These are phyloP conservation scores for Umbellularia californica DNA, from an alignment of 164 flowering plant species.

Conservation along the genomic window DNA sequence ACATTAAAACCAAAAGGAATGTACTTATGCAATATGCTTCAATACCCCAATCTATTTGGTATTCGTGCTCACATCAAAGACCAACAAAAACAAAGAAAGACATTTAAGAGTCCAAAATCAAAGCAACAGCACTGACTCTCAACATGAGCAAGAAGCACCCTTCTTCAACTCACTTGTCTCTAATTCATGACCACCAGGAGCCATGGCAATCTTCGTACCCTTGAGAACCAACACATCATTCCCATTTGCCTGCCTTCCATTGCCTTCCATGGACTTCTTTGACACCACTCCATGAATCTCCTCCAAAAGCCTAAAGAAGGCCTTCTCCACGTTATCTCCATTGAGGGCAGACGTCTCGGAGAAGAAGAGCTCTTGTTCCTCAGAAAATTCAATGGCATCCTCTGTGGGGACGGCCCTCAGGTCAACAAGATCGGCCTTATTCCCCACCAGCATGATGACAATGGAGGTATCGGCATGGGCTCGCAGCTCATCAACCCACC, in stretches of 20 bases:
- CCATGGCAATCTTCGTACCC: constrained; percentile 47
- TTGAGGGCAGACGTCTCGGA: constrained; percentile 62
- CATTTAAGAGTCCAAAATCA: not conserved
- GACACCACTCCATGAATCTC: constrained; percentile 41
- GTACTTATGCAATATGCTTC: too few relatives aligned
- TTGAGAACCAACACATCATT: constrained; percentile 14
- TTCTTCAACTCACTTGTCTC: constrained; percentile 67
- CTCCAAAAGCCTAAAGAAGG: constrained; percentile 46
- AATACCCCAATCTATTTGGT: not conserved
- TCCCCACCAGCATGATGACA: constrained; percentile 60
- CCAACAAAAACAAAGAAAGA: not conserved
- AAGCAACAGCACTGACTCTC: not conserved
- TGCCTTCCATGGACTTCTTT: constrained; percentile 35
- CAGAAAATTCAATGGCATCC: constrained; percentile 59
- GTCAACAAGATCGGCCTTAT: constrained; percentile 62
- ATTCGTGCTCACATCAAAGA: not conserved
- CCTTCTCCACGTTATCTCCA: constrained; percentile 58
- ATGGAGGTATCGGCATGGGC: constrained; percentile 59
- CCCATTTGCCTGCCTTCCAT: constrained; percentile 7
- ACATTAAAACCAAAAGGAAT: too few relatives aligned
- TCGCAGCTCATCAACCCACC: constrained; percentile 69
- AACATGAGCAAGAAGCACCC: constrained; percentile 50
- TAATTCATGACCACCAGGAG: constrained; percentile 37
- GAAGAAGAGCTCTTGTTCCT: constrained; percentile 54
- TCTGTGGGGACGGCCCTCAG: constrained; percentile 46